Percentiles rank a stretch among this genome's conserved stretches.
Evolutionary conservation across 768 basidiomycete genomes (phyloP).

Genomic region (Calocera cornea): DNA sequence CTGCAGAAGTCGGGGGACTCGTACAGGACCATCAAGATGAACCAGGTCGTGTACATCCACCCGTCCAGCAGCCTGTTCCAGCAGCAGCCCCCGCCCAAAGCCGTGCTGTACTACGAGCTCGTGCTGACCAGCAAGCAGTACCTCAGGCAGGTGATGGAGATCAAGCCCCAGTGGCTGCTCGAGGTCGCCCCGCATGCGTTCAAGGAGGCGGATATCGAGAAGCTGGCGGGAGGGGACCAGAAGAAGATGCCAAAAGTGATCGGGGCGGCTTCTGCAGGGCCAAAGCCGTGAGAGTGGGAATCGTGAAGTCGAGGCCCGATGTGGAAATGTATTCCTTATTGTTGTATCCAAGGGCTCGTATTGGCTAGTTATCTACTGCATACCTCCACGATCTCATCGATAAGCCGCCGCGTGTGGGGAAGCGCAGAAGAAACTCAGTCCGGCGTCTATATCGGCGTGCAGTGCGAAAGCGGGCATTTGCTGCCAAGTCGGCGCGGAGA

Average conservation of each 20-base stretch:
- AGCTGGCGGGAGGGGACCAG: slow-evolving; percentile 54
- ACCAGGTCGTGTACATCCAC: slow-evolving; percentile 92
- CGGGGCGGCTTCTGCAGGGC: slow-evolving; percentile 19
- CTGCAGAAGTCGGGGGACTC: slow-evolving; percentile 93
- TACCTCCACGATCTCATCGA: too few species aligned
- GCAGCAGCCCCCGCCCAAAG: slow-evolving; percentile 82
- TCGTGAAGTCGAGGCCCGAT: too few species aligned
- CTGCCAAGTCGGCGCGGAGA: too few species aligned
- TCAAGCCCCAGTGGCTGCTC: slow-evolving; percentile 85
- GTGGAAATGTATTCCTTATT: background rate
- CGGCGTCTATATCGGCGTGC: too few species aligned
- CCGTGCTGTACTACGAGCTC: slow-evolving; percentile 87
- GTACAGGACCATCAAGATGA: slow-evolving; percentile 90
- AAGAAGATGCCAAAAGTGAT: slow-evolving; percentile 91
- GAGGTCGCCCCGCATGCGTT: slow-evolving; percentile 34
- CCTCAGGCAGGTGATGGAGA: slow-evolving; percentile 90
- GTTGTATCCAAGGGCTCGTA: too few species aligned
- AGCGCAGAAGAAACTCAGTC: too few species aligned
- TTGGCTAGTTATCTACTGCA: too few species aligned
- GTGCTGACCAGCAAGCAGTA: slow-evolving; percentile 98
- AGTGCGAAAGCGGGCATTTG: too few species aligned
- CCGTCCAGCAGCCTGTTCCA: slow-evolving; percentile 93
- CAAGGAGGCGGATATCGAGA: slow-evolving; percentile 51
- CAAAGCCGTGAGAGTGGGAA: background rate
- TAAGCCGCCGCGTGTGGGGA: too few species aligned